Base-by-base conservation (phyloP, 2,329 filamentous ascomycete species). In the Hymenoscyphus infarciens region DNA sequence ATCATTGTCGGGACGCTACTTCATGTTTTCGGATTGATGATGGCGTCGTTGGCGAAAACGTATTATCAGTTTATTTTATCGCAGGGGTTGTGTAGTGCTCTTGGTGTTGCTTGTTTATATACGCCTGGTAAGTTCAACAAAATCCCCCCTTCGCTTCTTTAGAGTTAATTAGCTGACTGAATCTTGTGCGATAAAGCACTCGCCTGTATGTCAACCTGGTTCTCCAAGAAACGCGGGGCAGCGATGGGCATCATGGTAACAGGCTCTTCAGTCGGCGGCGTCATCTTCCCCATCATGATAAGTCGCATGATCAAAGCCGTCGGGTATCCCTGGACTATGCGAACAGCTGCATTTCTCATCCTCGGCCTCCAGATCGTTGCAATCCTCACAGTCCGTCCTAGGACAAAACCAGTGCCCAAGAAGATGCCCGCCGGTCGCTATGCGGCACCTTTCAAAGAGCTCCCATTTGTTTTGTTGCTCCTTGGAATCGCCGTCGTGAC, bases 1-100 rank as follows among this genome's bases (percentile, higher is more conserved):
- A 13, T 42, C 61, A 15, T 27, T 31, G 16, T 25, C 55, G 16
- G 64, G 15, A 11, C 76, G 6, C 78, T 81, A 67, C 71, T 82
- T 27, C 77, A 81, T 22, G 79, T 76, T 16, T 38, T 74, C 27
- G 67, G 66, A 2, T n/a, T 75, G 3, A 71, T 74, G 57, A 69
- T 75, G 61, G 69, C 69, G 1, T 74, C 71, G 13, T 61, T 75
- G 1, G 72, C 68, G 55, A 70, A 63, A 22, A 33, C 70, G 27
- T 77, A 75, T 55, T 75, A 69, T 27, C 74, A 76, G 54, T 63
- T 76, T 16, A 70, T 76, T 54, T 67, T 75, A 2, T 64, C 72
- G 0, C 74, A 75, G 62, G 66, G 62, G 10, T 33, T 54, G 5
- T 35, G 29, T 22, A 57, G 55, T 39, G 55, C 55, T n/a, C n/a